Percentiles rank a stretch among this genome's conserved stretches.
These are phyloP conservation scores for Pueraria montana DNA, from an alignment of 306 rosid species.

Conservation along the genomic window DNA sequence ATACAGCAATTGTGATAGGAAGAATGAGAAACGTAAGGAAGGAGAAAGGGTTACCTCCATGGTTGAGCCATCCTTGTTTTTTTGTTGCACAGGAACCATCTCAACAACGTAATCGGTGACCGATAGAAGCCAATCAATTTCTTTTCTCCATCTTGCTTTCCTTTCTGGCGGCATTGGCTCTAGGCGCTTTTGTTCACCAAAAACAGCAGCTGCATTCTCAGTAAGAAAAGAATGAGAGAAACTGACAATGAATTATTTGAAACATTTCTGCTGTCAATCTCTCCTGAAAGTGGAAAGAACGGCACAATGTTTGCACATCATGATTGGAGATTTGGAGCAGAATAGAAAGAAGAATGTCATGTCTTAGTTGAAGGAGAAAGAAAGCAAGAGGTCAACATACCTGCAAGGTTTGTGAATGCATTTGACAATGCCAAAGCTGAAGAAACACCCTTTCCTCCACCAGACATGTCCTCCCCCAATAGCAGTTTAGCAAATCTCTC, in stretches of 20 bases:
- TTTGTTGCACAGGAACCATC: constrained; percentile 91
- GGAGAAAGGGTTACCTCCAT: constrained; percentile 78
- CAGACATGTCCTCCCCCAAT: constrained; percentile 98
- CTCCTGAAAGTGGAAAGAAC: constrained; percentile 42
- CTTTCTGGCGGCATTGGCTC: constrained; percentile 87
- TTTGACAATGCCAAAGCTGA: constrained; percentile 98
- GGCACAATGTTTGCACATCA: constrained; percentile 19
- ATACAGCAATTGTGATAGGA: background rate
- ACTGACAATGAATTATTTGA: constrained; percentile 25
- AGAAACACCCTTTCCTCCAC: constrained; percentile 98
- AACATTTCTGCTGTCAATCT: constrained; percentile 36
- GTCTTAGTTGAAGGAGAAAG: background rate
- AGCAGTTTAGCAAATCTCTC: constrained; percentile 93
- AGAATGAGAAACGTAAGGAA: constrained; percentile 10
- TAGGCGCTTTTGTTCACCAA: constrained; percentile 85
- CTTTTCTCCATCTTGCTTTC: constrained; percentile 90
- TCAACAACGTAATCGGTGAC: constrained; percentile 89
- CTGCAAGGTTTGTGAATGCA: constrained; percentile 97
- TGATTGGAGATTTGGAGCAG: constrained; percentile 2
- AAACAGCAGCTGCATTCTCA: constrained; percentile 85
- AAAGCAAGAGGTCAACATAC: constrained; percentile 47
- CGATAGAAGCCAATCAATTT: constrained; percentile 86
- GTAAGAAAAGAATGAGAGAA: constrained; percentile 43
- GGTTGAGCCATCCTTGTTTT: constrained; percentile 73
- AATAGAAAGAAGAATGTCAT: background rate